Conservation (phyloP, 1,139 yeast genomes). For the Geotrichum australiense region DNA sequence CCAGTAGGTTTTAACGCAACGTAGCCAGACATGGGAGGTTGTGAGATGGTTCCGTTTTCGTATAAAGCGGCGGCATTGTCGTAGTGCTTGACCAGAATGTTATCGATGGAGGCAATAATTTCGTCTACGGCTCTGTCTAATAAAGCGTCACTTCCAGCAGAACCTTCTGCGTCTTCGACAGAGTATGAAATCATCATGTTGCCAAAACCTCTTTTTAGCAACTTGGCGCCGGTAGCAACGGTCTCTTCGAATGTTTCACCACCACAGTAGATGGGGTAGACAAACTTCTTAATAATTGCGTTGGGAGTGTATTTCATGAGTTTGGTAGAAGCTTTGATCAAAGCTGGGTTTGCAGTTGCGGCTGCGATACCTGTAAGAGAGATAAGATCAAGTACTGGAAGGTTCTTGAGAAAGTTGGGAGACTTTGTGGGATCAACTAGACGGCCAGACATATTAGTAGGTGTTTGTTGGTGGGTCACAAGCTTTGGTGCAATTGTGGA, state of each 20-base stretch:
- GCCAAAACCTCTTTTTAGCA: slow-evolving; percentile 68
- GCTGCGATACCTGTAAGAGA: slow-evolving; percentile 22
- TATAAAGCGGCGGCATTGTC: slow-evolving; percentile 34
- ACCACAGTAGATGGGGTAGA: slow-evolving; percentile 83
- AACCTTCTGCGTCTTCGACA: slow-evolving; percentile 87
- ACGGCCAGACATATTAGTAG: slow-evolving; percentile 5
- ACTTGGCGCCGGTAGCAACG: slow-evolving; percentile 56
- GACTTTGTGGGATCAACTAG: slow-evolving; percentile 17
- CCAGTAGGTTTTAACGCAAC: slow-evolving; percentile 93
- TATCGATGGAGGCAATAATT: slow-evolving; percentile 52
- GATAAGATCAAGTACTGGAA: slow-evolving; percentile 23
- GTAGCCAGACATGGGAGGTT: slow-evolving; percentile 33
- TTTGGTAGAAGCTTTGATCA: slow-evolving; percentile 32
- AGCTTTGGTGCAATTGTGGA: no score
- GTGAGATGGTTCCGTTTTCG: slow-evolving; percentile 45
- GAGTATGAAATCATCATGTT: slow-evolving; percentile 94
- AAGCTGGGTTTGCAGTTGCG: slow-evolving; percentile 31
- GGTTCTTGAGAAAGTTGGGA: slow-evolving; percentile 23
- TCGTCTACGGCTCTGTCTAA: slow-evolving; percentile 60
- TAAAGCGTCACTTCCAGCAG: slow-evolving; percentile 40
- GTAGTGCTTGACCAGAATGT: slow-evolving; percentile 70
- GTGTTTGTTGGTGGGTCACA: no score
- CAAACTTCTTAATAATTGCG: slow-evolving; percentile 59
- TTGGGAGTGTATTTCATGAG: slow-evolving; percentile 49
- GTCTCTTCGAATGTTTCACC: slow-evolving; percentile 76